Evolutionary conservation across 352 stramenopile genomes (phyloP).

Genomic region (Phytophthora citricola): DNA sequence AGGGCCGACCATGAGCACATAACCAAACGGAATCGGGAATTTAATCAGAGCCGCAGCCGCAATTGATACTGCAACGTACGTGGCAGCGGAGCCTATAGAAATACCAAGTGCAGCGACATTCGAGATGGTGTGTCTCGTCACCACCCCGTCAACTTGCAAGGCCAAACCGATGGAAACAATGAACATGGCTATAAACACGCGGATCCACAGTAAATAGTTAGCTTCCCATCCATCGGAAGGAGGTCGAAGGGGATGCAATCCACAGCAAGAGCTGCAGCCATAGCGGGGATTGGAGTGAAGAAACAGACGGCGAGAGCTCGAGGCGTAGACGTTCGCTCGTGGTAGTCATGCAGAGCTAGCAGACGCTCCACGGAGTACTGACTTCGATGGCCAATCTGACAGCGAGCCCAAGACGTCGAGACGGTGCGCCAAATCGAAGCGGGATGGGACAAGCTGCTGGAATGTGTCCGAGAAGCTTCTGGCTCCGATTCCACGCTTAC

Average conservation of each 20-base stretch:
- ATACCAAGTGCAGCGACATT: not conserved
- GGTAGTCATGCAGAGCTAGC: not conserved
- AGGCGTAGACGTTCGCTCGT: not conserved
- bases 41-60: not conserved
- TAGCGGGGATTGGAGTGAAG: not conserved
- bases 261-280: not conserved
- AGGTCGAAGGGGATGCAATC: not conserved
- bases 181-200: not conserved
- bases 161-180: not conserved
- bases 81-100: not conserved
- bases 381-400: not conserved
- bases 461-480: too few species aligned
- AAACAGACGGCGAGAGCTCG: not conserved
- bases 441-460: too few species aligned
- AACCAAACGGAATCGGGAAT: not conserved
- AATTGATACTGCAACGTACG: not conserved
- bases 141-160: not conserved
- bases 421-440: too few species aligned
- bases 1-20: not conserved
- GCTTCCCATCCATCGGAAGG: not conserved
- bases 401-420: not conserved
- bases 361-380: not conserved
- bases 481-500: too few species aligned
- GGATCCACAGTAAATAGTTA: not conserved
- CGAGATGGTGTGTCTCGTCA: not conserved